phyloP scores from a whole-genome alignment of 164 flowering plant genomes.

The Nelumbo lutea region DNA sequence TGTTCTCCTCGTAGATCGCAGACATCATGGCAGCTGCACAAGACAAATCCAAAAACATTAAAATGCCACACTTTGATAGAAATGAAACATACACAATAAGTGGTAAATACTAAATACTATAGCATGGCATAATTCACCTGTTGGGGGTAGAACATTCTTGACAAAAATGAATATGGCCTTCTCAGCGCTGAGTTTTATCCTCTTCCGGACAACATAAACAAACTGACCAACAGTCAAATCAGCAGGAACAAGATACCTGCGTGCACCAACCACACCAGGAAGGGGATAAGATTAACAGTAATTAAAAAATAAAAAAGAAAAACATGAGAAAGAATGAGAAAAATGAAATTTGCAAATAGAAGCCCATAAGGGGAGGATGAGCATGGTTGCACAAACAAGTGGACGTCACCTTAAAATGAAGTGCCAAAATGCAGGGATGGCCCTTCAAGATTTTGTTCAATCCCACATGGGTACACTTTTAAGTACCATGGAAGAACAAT shows the following conservation, averaged over 20 bases:
- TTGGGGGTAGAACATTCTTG: conserved; percentile 75
- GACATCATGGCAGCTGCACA: conserved; percentile 83
- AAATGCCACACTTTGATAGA: neutral
- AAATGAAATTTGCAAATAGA: neutral
- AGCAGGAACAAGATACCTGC: conserved; percentile 88
- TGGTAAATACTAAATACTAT: neutral
- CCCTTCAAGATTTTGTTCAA: no score
- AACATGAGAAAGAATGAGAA: neutral
- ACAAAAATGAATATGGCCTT: conserved; percentile 81
- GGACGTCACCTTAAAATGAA: no score
- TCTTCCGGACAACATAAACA: conserved; percentile 83
- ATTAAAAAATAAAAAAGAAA: neutral
- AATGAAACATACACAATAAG: neutral
- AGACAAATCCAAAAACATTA: neutral
- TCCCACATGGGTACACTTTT: no score
- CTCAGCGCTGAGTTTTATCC: conserved; percentile 80
- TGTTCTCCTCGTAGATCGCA: conserved; percentile 78
- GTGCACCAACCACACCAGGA: conserved; percentile 7
- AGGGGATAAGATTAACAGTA: neutral
- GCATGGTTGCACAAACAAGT: no score
- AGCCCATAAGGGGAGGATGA: no score
- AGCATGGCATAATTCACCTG: conserved; percentile 39
- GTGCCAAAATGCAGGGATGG: no score
- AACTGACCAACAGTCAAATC: conserved; percentile 86
- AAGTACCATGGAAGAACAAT: no score